Evolutionary conservation across 2,329 filamentous ascomycete genomes (phyloP), one percentile per base, ranked within the genome.

Genomic region (Stachybotrys chartarum): DNA sequence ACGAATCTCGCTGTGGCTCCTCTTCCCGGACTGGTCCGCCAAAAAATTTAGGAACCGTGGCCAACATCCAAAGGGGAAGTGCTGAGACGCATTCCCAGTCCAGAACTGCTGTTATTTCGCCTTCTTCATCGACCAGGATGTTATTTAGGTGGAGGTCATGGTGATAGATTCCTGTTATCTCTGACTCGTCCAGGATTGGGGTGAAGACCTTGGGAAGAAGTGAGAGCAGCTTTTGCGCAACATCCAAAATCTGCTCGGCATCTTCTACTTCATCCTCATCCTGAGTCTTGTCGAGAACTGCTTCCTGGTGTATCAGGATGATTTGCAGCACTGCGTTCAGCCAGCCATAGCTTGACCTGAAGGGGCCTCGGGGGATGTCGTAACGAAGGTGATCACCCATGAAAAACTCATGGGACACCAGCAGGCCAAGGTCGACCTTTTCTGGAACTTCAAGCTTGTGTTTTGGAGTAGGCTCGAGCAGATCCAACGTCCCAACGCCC

Each of bases 31-130:
- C 32, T 6, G 51, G 49, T 0, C 63, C 67, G 0, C 59, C 44
- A 1, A 77, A 62, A 52, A 77, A 73, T 31, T 61, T 57, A 8
- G 74, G 73, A 30, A 67, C 50, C 30, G 63, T 53, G 11, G 64
- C 67, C 5, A 67, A 60, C 51, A 63, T 58, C 75, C 73, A 78
- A 14, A 68, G 58, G 7, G 74, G 75, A 54, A 75, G 31, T 1
- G 70, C 60, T 7, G 70, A 75, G 11, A 75, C 68, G 47, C 68
- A 75, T 55, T 78, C 72, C 72, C 73, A 78, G 58, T 77, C 73
- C 4, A 76, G 49, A 0, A 77, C 51, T 5, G 60, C 74, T 1
- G 70, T 72, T 6, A 77, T 58, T 0, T 56, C 55, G 1, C 70
- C 70, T 6, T 66, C 31, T 0, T 70, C 62, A 53, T 76, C 64